Conservation (phyloP, 2,329 filamentous ascomycete genomes). For the Fusarium mangiferae region DNA sequence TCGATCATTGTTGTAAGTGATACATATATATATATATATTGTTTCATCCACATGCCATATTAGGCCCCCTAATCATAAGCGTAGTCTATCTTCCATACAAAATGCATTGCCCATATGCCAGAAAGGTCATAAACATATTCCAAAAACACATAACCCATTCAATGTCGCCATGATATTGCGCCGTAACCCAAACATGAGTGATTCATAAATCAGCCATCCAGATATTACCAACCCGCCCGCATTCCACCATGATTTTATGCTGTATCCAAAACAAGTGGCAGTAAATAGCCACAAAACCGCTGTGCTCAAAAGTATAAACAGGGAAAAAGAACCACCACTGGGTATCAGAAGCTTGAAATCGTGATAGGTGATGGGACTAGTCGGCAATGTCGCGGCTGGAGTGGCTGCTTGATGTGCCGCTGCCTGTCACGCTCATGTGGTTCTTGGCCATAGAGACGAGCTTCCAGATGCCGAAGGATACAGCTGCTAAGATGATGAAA, state of each 20-base stretch:
- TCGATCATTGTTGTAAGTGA: background rate
- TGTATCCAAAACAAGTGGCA: conserved; percentile 8
- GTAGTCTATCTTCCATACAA: conserved; percentile 22
- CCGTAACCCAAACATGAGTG: conserved; percentile 24
- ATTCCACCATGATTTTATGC: conserved; percentile 24
- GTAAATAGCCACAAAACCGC: conserved; percentile 11
- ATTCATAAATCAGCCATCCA: conserved; percentile 19
- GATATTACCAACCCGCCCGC: conserved; percentile 19
- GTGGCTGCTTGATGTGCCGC: conserved; percentile 39
- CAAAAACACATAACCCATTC: background rate
- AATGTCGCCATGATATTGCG: conserved; percentile 27
- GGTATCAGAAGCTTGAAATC: conserved; percentile 11
- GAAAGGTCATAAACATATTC: background rate
- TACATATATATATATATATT: background rate
- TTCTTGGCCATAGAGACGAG: conserved; percentile 64
- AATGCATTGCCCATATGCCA: conserved; percentile 3
- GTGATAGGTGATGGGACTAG: background rate
- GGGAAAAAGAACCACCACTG: conserved; percentile 4
- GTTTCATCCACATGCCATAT: conserved; percentile 22
- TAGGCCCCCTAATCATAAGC: conserved; percentile 7
- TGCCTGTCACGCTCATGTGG: conserved; percentile 53
- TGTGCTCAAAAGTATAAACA: conserved; percentile 18
- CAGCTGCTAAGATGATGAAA: conserved; percentile 69
- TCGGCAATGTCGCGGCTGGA: conserved; percentile 28
- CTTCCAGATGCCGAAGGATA: conserved; percentile 72